Evolutionary conservation across 2,329 filamentous ascomycete genomes (phyloP).

Genomic region (Stachybotrys chartarum): DNA sequence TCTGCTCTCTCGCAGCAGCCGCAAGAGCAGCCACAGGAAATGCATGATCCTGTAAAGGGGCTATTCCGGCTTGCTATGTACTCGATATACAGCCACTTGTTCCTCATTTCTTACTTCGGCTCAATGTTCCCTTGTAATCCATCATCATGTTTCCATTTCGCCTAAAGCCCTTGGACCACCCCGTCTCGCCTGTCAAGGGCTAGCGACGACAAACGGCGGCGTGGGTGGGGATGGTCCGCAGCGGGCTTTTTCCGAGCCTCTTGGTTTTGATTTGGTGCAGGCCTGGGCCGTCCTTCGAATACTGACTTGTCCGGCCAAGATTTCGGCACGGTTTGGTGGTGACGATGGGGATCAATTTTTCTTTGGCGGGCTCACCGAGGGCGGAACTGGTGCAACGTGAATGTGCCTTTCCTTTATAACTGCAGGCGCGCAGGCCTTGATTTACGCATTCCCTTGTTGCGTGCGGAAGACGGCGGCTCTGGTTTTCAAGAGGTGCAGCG

Average conservation of each 20-base stretch:
- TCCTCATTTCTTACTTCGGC: constrained; percentile 14
- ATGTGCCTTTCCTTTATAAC: constrained; percentile 12
- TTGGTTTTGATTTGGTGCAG: background rate
- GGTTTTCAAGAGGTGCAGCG: constrained; percentile 20
- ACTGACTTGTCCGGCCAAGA: background rate
- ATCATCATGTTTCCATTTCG: constrained; percentile 21
- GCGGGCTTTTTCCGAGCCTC: constrained; percentile 4
- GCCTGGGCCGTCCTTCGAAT: background rate
- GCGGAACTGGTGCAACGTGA: constrained; percentile 9
- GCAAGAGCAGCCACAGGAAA: constrained; percentile 63
- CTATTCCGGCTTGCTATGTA: background rate
- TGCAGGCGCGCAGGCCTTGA: constrained; percentile 26
- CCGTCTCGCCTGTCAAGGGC: constrained; percentile 25
- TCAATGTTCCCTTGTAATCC: constrained; percentile 24
- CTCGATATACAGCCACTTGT: background rate
- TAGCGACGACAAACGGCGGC: constrained; percentile 21
- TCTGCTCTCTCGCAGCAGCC: constrained; percentile 64
- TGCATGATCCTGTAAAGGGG: constrained; percentile 72
- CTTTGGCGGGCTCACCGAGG: background rate
- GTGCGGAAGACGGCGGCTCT: constrained; percentile 20
- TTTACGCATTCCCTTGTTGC: constrained; percentile 27
- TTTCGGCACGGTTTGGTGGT: background rate
- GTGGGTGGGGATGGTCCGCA: background rate
- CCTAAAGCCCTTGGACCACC: constrained; percentile 14
- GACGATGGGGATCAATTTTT: background rate